These are phyloP conservation scores for Xylaria flabelliformis DNA, from an alignment of 495 filamentous ascomycete species.

Conservation along the genomic window DNA sequence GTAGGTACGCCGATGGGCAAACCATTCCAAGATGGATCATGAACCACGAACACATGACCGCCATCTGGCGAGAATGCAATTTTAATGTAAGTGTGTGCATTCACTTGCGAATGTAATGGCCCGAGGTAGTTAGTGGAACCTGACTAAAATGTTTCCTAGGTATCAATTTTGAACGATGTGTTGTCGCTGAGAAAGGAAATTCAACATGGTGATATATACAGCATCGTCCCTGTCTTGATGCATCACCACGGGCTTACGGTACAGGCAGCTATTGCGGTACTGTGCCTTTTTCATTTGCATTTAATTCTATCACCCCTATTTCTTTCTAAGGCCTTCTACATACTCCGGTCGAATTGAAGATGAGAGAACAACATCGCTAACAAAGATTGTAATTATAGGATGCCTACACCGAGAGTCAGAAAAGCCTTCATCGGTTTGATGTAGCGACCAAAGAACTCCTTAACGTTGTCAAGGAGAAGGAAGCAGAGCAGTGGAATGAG, in stretches of 20 bases:
- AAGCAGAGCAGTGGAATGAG: not conserved
- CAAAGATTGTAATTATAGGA: not conserved
- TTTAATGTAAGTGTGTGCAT: not conserved
- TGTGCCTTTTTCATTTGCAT: not conserved
- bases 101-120: not conserved
- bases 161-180: slow-evolving; percentile 22
- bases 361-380: not conserved
- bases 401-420: not conserved
- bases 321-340: not conserved
- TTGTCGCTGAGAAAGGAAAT: slow-evolving; percentile 31
- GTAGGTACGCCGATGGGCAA: slow-evolving; percentile 6
- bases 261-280: slow-evolving; percentile 1
- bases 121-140: not conserved
- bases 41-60: slow-evolving; percentile 1
- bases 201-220: slow-evolving; percentile 10
- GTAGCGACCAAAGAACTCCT: not conserved
- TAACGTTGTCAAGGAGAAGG: not conserved
- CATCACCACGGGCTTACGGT: slow-evolving; percentile 6
- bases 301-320: not conserved
- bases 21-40: slow-evolving; percentile 8
- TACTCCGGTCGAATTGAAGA: no score
- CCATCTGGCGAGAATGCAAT: not conserved
- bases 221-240: slow-evolving; percentile 9
- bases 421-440: not conserved
- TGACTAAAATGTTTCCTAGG: not conserved